Conservation (phyloP, 208 protist genomes). For the Acanthamoeba royreba region DNA sequence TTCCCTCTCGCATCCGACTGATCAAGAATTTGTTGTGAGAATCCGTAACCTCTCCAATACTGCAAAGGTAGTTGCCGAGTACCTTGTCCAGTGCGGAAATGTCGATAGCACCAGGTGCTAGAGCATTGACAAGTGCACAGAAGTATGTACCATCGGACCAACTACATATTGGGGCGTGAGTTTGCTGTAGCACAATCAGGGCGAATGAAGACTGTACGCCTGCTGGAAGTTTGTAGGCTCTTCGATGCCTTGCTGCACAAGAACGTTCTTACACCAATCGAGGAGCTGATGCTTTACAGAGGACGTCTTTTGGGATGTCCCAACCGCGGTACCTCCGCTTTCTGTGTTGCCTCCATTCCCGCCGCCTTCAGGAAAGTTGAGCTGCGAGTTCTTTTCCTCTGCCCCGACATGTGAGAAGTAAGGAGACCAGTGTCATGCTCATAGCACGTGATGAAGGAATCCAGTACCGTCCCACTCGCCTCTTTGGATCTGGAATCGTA, state of each 20-base stretch:
- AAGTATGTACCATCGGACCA: constrained; percentile 27
- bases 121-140: constrained; percentile 6
- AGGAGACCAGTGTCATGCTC: too few species aligned
- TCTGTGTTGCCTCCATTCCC: not conserved
- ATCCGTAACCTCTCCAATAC: not conserved
- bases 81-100: not conserved
- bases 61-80: not conserved
- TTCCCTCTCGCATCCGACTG: not conserved
- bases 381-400: not conserved
- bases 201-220: not conserved
- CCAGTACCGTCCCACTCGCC: constrained; percentile 25
- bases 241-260: not conserved
- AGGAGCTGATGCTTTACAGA: constrained; percentile 42
- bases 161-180: not conserved
- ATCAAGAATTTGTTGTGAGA: not conserved
- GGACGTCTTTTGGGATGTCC: not conserved
- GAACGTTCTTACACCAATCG: constrained; percentile 28
- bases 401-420: too few species aligned
- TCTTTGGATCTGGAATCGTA: constrained; percentile 39
- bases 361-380: not conserved
- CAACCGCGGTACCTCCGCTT: not conserved
- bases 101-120: not conserved
- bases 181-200: not conserved
- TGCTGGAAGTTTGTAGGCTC: constrained; percentile 23
- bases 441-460: too few species aligned